A percentile compares a stretch with the other conserved stretches of the same genome.
Conservation (phyloP, 129 eudicot species). For the Lactuca saligna region DNA sequence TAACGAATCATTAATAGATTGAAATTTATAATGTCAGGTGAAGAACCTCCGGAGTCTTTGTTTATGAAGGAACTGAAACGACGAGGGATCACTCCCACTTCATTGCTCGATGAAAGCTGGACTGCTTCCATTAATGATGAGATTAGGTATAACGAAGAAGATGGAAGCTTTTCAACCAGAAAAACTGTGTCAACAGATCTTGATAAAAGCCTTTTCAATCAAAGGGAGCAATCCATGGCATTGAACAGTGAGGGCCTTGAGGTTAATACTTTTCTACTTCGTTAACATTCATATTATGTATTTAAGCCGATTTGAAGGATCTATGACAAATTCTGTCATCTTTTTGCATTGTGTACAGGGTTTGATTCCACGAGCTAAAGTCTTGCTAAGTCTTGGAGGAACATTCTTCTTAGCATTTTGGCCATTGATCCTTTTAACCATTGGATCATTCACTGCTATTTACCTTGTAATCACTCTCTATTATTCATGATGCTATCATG, state of each 20-base stretch:
- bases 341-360: constrained; percentile 43
- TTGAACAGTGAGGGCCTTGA: constrained; percentile 90
- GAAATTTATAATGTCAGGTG: constrained; percentile 39
- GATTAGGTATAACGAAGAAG: constrained; percentile 52
- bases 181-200: constrained; percentile 49
- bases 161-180: constrained; percentile 48
- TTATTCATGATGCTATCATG: not conserved
- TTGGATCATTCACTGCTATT: constrained; percentile 55
- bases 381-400: constrained; percentile 75
- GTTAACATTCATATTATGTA: not conserved
- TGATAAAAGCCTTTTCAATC: constrained; percentile 52
- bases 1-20: not conserved
- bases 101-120: constrained; percentile 62
- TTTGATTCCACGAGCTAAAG: constrained; percentile 67
- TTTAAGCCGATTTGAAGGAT: not conserved
- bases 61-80: constrained; percentile 72
- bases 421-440: constrained; percentile 61
- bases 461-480: constrained; percentile 55
- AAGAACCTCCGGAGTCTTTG: constrained; percentile 76
- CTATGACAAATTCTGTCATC: not conserved
- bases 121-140: constrained; percentile 39
- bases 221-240: constrained; percentile 69
- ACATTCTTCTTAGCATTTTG: constrained; percentile 73
- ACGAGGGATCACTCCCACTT: constrained; percentile 71
- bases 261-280: constrained; percentile 33